Evolutionary conservation across 2,329 filamentous ascomycete genomes (phyloP), one percentile per base, ranked within the genome.

Genomic region (Aspergillus quadricinctus): DNA sequence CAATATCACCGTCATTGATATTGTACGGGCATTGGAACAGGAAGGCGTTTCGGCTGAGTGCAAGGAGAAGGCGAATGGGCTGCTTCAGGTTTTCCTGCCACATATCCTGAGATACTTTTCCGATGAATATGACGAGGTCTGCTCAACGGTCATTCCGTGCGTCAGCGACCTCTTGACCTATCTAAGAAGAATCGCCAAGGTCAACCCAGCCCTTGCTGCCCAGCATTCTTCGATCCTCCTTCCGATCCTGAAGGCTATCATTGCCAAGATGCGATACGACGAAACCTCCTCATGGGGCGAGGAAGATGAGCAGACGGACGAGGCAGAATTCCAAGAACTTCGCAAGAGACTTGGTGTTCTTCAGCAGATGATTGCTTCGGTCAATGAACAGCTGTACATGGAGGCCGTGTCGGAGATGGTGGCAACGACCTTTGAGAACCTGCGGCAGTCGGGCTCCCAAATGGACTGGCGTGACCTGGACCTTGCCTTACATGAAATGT

Each of bases 121-220:
- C 25, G 94, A 99, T 74, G 92, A 99, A 71, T 99, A 95, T 72
- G 94, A 99, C 73, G 94, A 99, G 77, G 88, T 99, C 64, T 97
- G 94, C 79, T 95, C 92, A 37, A 94, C 91, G 11, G 91, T 97
- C 57, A 96, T 99, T 59, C 90, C 92, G 23, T 93, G 90, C 40
- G 84, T 97, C 54, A 96, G 90, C 50, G 95, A 99, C 67, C 83
- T 97, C 50, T 83, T 99, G 58, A 92, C 91, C 28, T 93, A 96
- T 72, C 83, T 97, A 62, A 88, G 94, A 56, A 96, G 92, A 74
- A 80, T 92, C 40, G 83, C 87, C 60, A 86, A 83, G 67, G 73
- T 76, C 52, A 83, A 80, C 37, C 79, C 80, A 11, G 80, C 85
- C 21, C 80, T 95, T n/a, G 86, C 89, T 19, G 77, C 82, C 49